phyloP scores from a whole-genome alignment of 495 filamentous ascomycete genomes.

The Lepidopterella palustris region DNA sequence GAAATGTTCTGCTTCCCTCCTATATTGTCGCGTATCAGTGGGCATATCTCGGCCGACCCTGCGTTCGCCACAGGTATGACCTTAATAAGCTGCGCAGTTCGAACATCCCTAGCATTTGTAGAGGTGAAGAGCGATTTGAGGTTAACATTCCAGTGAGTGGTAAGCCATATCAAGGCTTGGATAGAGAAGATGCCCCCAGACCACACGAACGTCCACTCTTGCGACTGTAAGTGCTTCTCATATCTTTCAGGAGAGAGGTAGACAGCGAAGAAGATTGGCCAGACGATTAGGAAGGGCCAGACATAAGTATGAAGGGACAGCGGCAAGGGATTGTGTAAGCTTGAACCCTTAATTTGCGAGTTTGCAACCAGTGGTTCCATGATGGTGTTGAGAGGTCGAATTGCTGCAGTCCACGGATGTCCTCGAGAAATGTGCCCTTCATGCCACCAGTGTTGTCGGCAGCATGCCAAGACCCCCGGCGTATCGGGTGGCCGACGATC shows the following conservation, averaged over 20 bases:
- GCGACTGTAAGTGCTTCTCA: slow-evolving; percentile 75
- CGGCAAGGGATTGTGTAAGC: slow-evolving; percentile 83
- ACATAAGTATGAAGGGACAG: slow-evolving; percentile 76
- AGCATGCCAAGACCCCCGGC: too few species aligned
- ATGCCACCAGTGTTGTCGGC: too few species aligned
- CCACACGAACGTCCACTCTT: slow-evolving; percentile 97
- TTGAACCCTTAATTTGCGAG: slow-evolving; percentile 77
- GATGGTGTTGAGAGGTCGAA: too few species aligned
- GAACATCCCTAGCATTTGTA: slow-evolving; percentile 59
- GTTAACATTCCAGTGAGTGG: slow-evolving; percentile 94
- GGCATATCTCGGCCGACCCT: slow-evolving; percentile 81
- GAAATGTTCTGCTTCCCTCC: slow-evolving; percentile 69
- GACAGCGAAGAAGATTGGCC: slow-evolving; percentile 82
- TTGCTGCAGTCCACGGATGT: too few species aligned
- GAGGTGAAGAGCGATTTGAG: slow-evolving; percentile 77
- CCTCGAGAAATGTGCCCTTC: too few species aligned
- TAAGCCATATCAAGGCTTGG: slow-evolving; percentile 88
- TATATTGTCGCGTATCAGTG: slow-evolving; percentile 65
- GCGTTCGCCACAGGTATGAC: slow-evolving; percentile 87
- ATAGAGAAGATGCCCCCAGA: slow-evolving; percentile 76
- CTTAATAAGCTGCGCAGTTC: slow-evolving; percentile 83
- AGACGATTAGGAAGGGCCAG: slow-evolving; percentile 84
- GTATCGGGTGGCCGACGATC: too few species aligned
- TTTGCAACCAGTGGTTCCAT: slow-evolving; percentile 90
- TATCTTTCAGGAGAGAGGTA: slow-evolving; percentile 79